Percentiles rank a stretch among this genome's conserved stretches.
phyloP scores from a whole-genome alignment of 148 eudicot species.

The Polygonum maritimum region DNA sequence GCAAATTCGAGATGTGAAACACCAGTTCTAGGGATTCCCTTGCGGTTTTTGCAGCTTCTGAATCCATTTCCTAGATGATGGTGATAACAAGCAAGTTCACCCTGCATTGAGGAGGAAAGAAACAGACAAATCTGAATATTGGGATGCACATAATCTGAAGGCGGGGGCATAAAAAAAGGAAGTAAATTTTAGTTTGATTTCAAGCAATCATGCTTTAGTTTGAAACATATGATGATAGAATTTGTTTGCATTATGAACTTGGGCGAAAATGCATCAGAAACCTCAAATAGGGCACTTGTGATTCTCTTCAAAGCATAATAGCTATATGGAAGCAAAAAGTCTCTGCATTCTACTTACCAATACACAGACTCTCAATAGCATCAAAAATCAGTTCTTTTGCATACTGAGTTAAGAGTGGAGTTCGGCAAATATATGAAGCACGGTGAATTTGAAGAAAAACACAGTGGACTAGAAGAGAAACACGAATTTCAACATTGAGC shows the following conservation, averaged over 20 bases:
- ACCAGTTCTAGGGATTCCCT: slow-evolving; percentile 65
- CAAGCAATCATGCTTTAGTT: background rate
- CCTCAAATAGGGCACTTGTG: background rate
- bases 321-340: background rate
- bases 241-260: background rate
- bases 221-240: background rate
- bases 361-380: background rate
- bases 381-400: background rate
- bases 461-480: too few relatives aligned
- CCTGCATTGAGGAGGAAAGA: background rate
- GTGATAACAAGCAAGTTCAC: background rate
- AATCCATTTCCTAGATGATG: slow-evolving; percentile 34
- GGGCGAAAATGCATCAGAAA: background rate
- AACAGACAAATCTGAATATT: too few relatives aligned
- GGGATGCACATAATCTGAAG: background rate
- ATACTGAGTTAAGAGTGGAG: too few relatives aligned
- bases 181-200: background rate
- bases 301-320: background rate
- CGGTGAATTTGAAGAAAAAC: background rate
- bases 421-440: background rate
- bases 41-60: slow-evolving; percentile 57
- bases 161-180: background rate
- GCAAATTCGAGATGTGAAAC: slow-evolving; percentile 70
- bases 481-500: too few relatives aligned
- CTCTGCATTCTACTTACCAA: background rate